phyloP scores from a whole-genome alignment of 495 filamentous ascomycete genomes.

The Beverwykella pulmonaria region DNA sequence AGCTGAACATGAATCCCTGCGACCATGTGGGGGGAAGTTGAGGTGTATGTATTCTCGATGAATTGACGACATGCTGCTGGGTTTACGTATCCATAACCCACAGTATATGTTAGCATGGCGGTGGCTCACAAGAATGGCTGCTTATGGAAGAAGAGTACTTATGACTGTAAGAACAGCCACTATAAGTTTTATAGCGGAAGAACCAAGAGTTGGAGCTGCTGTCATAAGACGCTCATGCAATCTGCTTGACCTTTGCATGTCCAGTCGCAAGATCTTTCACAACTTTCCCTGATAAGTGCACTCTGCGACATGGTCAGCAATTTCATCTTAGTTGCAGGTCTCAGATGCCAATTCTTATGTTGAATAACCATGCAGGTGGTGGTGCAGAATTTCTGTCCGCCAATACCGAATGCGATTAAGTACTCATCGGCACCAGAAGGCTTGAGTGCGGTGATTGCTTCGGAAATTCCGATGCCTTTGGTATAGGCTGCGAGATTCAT shows the following conservation, averaged over 20 bases:
- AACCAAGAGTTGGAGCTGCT: constrained; percentile 4
- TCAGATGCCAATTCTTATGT: constrained; percentile 4
- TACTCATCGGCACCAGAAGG: constrained; percentile 11
- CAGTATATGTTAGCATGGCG: background rate
- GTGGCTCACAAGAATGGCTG: too few relatives aligned
- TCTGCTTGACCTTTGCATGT: background rate
- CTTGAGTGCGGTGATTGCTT: background rate
- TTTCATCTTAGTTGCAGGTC: background rate
- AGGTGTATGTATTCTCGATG: background rate
- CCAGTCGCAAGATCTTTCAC: background rate
- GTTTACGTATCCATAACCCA: background rate
- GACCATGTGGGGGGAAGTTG: background rate
- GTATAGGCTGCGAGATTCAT: background rate
- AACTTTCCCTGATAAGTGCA: constrained; percentile 3
- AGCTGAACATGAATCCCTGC: constrained; percentile 5
- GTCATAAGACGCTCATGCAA: constrained; percentile 23
- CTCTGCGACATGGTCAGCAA: background rate
- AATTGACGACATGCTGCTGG: background rate
- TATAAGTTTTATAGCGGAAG: constrained; percentile 8
- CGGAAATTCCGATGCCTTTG: background rate
- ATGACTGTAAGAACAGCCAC: background rate
- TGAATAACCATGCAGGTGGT: constrained; percentile 22
- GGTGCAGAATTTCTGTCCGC: constrained; percentile 3
- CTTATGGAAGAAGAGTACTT: background rate
- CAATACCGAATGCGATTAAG: constrained; percentile 14